Base-by-base conservation (phyloP, 2,329 filamentous ascomycete species). In the Aspergillus sp. region DNA sequence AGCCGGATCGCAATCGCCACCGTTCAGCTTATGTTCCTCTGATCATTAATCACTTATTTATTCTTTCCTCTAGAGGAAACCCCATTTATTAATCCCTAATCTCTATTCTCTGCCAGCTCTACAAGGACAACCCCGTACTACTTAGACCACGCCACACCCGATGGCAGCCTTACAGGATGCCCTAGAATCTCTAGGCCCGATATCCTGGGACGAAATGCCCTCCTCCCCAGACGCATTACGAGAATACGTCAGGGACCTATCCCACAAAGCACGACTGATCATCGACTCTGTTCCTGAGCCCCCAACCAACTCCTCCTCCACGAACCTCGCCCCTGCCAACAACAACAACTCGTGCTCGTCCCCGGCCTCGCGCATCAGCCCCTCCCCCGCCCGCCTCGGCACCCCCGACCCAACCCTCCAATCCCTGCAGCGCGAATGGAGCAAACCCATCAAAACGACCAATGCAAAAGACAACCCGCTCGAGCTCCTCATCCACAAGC, bases 391-490 rank as follows among this genome's bases (percentile, higher is more conserved):
- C 7, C 80, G 84, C 54, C 74, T 79, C 53, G 74, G 75, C 39
- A 78, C 82, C 2, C 77, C 83, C 3, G 77, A 82, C 22, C 75
- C 82, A 9, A 76, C 85, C n/a, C 80, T 86, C 32, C 80, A 79
- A 29, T 78, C 83, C 20, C 77, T 96, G n/a, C 87, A 88, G 59
- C 90, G 90, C 70, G 85, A 91, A 75, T 97, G 94, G 92, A 85
- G 86, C 49, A 96, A 96, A 74, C 89, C 92, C 47, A 78, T 93
- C 75, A 76, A 74, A 49, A 61, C 74, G 52, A 77, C 91, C 57
- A 86, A 83, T 47, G 76, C 84, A 3, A 87, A 83, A 65, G 88
- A 93, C 20, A 95, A 96, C 69, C 90, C 91, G 0, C 80, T 91
- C 9, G 87, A 84, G 0, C 87, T 97, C 62, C 83, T 82, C 57